Evolutionary conservation across 1,284 basidiomycete species (phyloP), one percentile per base, ranked within the genome.

Genomic region (Polyporus tsugae): DNA sequence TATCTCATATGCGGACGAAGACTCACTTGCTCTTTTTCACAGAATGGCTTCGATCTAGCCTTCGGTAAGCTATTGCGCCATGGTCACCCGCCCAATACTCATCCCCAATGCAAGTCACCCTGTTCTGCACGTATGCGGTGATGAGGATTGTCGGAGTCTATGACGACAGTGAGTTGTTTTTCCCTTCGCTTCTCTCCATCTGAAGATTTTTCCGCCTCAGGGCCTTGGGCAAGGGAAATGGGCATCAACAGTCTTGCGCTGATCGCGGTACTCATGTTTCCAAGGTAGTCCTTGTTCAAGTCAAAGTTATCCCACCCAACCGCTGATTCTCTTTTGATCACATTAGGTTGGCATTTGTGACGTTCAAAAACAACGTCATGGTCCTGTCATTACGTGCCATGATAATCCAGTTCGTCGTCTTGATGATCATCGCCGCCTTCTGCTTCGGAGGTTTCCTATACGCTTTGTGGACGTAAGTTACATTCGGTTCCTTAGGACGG

Each of bases 401-500:
- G 92, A 88, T 95, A 65, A 82, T 89, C 68, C 91, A 95, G 75
- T 95, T 96, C 75, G 79, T 87, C 22, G 81, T 88, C 33, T 83
- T 97, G 55, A 96, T 98, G 93, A 78, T 91, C 46, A 94, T 98
- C 33, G 96, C 96, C 2, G 89, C 89, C 1, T 96, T 96, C 78
- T 97, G 95, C 77, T 95, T 95, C 75, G 89, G 87, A 49, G 95
- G 96, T 4, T 98, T 98, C 78, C 79, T 96, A 41, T 98, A 97
- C 80, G 95, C 95, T 0, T 84, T 98, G 22, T 97, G 91, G 89
- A 96, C 94, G 85, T 95, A 76, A 79, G 93, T 87, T 15, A 4
- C 10, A 6, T 22, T 41, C 44, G 6, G n/a, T 19, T 35, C 33
- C 39, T 60, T 7, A 46, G 60, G 5, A 35, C 2, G 15, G 6